Conservation (phyloP, 139 green algal species). For the Chloropicon primus region DNA sequence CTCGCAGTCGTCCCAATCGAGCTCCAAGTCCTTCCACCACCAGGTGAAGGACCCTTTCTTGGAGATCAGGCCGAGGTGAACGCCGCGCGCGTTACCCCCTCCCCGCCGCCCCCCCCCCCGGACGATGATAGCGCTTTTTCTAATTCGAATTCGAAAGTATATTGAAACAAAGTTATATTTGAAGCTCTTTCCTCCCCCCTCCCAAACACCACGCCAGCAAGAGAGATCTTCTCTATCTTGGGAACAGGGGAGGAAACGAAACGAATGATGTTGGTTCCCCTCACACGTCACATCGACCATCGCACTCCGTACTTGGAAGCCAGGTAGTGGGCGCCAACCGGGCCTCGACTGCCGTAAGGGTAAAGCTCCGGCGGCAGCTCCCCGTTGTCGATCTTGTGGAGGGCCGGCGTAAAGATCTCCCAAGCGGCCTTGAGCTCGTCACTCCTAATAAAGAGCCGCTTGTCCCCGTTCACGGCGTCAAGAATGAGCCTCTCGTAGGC, state of each 20-base stretch:
- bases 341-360: constrained; percentile 88
- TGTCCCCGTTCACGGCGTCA: constrained; percentile 90
- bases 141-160: too few relatives aligned
- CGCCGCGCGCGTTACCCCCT: too few relatives aligned
- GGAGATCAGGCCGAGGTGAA: neutral
- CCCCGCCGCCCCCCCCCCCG: too few relatives aligned
- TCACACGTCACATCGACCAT: constrained; percentile 35
- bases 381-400: constrained; percentile 34
- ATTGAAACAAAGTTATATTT: too few relatives aligned
- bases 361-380: constrained; percentile 85
- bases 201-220: too few relatives aligned
- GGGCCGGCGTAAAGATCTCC: constrained; percentile 88
- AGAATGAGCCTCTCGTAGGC: constrained; percentile 97
- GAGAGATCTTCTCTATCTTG: too few relatives aligned
- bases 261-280: neutral
- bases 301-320: constrained; percentile 88
- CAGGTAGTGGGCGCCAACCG: constrained; percentile 93
- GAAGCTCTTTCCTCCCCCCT: too few relatives aligned
- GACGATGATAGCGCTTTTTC: too few relatives aligned
- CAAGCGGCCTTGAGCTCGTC: constrained; percentile 94
- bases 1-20: neutral
- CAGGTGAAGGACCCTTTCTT: neutral
- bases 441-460: constrained; percentile 74
- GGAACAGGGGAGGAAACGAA: too few relatives aligned
- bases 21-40: neutral